Evolutionary conservation across 1,284 basidiomycete species (phyloP), one percentile per base, ranked within the genome.

Genomic region (Cryptococcus floricola): DNA sequence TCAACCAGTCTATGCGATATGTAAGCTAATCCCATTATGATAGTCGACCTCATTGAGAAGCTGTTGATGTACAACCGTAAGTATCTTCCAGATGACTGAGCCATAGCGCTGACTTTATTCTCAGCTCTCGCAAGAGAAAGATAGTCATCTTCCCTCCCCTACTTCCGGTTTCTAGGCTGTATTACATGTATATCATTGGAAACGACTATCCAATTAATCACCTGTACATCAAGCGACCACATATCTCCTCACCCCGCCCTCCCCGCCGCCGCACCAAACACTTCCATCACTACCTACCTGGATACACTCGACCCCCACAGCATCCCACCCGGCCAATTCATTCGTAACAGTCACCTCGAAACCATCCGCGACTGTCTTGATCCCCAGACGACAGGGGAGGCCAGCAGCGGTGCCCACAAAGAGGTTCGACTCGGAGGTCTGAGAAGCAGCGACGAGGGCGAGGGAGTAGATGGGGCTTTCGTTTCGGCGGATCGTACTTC

Each of bases 51-150:
- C 59, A 96, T 97, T 66, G 93, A 97, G 77, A 97, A 96, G 77
- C 82, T 96, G 18, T 80, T 97, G 27, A 91, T 95, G 70, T 97
- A 96, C 78, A 96, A 95, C 79, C 92, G 93, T 96, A 63, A 69
- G 91, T 85, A 14, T 27, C 38, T 23, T n/a, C 27, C 41, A 23
- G 37, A 34, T 31, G 9, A 38, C 31, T 34, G 31, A 34, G 10
- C 10, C 6, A 34, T 16, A 4, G 39, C 18, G 34, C 37, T 39
- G 18, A 25, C 13, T n/a, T 46, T 8, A 34, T 25, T 46, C 14
- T 16, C 42, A 62, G 60, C 60, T 46, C 60, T 62, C 25, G 48
- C 54, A 39, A 54, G 57, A 47, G 57, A 59, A 51, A 54, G 57
- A 52, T 62, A 59, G 47, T 37, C 23, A n/a, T 18, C 5, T 18